These are phyloP conservation scores for Candida ascalaphidarum DNA, from an alignment of 805 yeast genomes.

Conservation along the genomic window DNA sequence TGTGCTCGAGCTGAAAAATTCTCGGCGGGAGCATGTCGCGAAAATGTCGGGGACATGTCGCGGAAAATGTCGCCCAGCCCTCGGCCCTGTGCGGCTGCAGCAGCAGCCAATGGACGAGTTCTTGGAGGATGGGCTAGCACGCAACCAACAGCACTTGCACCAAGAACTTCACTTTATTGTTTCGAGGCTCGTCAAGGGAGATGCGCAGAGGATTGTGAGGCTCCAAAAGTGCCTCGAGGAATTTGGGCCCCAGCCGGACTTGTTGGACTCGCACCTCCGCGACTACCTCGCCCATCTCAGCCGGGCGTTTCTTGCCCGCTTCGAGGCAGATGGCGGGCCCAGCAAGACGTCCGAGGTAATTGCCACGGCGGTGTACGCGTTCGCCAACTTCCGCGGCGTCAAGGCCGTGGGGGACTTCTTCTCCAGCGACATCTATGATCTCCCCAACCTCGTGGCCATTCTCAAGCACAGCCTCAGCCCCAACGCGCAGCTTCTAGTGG, in stretches of 20 bases:
- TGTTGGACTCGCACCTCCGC: conserved; percentile 36
- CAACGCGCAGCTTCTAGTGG: conserved; percentile 27
- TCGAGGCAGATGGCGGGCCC: conserved; percentile 1
- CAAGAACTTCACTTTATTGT: no score
- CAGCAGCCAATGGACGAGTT: no score
- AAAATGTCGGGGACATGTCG: no score
- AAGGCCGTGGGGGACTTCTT: conserved; percentile 54
- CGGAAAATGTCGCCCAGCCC: no score
- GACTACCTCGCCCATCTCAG: conserved; percentile 21
- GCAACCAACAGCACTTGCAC: no score
- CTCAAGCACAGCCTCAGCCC: conserved; percentile 9
- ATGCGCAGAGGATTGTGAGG: no score
- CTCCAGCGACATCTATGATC: conserved; percentile 46
- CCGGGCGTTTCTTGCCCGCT: conserved; percentile 9
- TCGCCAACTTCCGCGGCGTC: conserved; percentile 59
- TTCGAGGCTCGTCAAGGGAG: no score
- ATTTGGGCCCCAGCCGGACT: conserved; percentile 47
- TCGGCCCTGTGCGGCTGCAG: no score
- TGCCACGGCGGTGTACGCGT: conserved; percentile 41
- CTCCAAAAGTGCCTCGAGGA: conserved; percentile 28
- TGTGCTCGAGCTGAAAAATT: no score
- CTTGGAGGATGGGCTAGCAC: no score
- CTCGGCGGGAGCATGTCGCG: no score
- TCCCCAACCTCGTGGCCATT: conserved; percentile 24
- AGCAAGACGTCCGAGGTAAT: conserved; percentile 7